phyloP scores from a whole-genome alignment of 257 asterid species.

The Linaria vulgaris region DNA sequence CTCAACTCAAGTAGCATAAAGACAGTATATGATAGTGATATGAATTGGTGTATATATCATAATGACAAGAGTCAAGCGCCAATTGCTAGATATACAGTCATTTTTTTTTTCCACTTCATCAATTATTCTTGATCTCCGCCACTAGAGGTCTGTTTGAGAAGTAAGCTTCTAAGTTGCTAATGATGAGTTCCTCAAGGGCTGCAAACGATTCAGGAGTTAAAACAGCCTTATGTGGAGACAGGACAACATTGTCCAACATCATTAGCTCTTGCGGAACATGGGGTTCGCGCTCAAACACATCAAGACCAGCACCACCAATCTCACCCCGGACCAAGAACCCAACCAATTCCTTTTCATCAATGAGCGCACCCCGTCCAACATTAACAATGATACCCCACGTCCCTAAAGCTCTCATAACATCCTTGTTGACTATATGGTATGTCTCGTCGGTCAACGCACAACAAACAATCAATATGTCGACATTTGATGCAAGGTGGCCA shows the following conservation, averaged over 20 bases:
- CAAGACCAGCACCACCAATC: conserved; percentile 74
- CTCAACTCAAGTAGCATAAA: no score
- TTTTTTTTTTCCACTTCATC: neutral
- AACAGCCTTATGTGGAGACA: conserved; percentile 60
- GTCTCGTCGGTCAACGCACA: conserved; percentile 60
- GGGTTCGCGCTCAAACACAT: conserved; percentile 76
- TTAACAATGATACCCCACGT: conserved; percentile 54
- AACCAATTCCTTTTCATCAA: conserved; percentile 71
- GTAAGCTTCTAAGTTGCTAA: conserved; percentile 60
- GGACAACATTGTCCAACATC: conserved; percentile 59
- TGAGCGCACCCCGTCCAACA: conserved; percentile 58
- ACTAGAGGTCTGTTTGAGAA: conserved; percentile 47
- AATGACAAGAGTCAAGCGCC: no score
- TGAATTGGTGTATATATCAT: no score
- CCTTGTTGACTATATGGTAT: conserved; percentile 43
- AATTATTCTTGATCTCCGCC: conserved; percentile 36
- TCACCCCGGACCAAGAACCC: conserved; percentile 48
- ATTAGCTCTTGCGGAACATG: conserved; percentile 48
- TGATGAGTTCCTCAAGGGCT: conserved; percentile 27
- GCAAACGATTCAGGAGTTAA: conserved; percentile 42
- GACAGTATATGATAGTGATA: no score
- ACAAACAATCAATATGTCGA: conserved; percentile 46
- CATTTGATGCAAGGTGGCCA: conserved; percentile 51
- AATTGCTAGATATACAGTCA: no score
- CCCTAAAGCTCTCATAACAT: conserved; percentile 53